These are phyloP conservation scores for Apophysomyces sp. DNA, from an alignment of 371 early-diverging fungal genomes.

Conservation along the genomic window DNA sequence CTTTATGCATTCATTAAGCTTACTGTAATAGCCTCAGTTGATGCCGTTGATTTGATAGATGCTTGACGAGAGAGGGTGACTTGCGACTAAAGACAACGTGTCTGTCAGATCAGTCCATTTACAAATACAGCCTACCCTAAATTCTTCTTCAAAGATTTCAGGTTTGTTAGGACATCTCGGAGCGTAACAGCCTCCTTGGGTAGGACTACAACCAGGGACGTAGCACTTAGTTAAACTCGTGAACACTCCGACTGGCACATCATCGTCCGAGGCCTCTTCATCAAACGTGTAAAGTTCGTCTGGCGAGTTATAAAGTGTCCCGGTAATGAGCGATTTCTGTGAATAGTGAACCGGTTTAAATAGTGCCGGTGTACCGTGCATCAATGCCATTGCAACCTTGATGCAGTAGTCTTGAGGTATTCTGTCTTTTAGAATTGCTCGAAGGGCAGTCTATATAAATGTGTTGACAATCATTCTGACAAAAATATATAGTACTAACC, in stretches of 20 bases:
- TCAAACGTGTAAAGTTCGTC: slow-evolving; percentile 44
- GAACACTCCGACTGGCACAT: slow-evolving; percentile 33
- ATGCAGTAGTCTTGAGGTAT: slow-evolving; percentile 34
- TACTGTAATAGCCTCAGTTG: slow-evolving; percentile 18
- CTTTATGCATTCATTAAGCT: background rate
- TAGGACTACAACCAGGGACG: slow-evolving; percentile 28
- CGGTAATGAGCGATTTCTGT: slow-evolving; percentile 40
- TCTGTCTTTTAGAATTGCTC: slow-evolving; percentile 15
- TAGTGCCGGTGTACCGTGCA: slow-evolving; percentile 31
- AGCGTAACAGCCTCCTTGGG: slow-evolving; percentile 40
- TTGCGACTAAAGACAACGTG: slow-evolving; percentile 8
- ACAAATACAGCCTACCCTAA: slow-evolving; percentile 15
- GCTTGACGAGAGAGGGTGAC: slow-evolving; percentile 11
- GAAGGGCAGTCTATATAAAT: slow-evolving; percentile 17
- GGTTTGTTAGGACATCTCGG: slow-evolving; percentile 41
- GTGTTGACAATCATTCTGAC: background rate
- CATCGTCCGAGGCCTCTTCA: slow-evolving; percentile 27
- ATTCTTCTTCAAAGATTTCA: slow-evolving; percentile 16
- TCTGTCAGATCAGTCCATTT: background rate
- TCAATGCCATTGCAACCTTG: slow-evolving; percentile 33
- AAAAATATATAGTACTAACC: slow-evolving; percentile 21
- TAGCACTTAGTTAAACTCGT: slow-evolving; percentile 37
- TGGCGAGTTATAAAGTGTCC: slow-evolving; percentile 34
- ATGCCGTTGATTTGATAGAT: slow-evolving; percentile 14
- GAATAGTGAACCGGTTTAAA: slow-evolving; percentile 44